Conservation (phyloP, 345 rosid species). For the Aurinia saxatilis region DNA sequence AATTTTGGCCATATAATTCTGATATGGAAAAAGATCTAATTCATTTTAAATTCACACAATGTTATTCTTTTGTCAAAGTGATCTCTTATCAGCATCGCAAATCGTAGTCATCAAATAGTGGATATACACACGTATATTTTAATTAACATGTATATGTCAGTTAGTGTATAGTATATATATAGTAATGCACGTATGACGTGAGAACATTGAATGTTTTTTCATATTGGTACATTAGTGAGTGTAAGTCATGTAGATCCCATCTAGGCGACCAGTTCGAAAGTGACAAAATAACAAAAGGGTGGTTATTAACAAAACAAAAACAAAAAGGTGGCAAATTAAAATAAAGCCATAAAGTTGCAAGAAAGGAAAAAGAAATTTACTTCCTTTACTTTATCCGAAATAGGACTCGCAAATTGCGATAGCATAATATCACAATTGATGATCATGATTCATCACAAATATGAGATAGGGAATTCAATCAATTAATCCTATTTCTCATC, state of each 20-base stretch:
- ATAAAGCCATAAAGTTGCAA: slow-evolving; percentile 29
- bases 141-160: background rate
- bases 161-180: slow-evolving; percentile 5
- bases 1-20: background rate
- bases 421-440: slow-evolving; percentile 3
- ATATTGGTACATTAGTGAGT: slow-evolving; percentile 12
- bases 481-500: too few relatives aligned
- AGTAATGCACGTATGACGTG: slow-evolving; percentile 25
- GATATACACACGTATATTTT: background rate
- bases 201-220: slow-evolving; percentile 20
- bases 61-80: background rate
- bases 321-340: slow-evolving; percentile 18
- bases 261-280: slow-evolving; percentile 28
- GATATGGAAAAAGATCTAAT: background rate
- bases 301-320: too few relatives aligned
- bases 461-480: background rate
- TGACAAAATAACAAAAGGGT: slow-evolving; percentile 28
- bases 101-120: slow-evolving; percentile 18
- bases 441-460: slow-evolving; percentile 17
- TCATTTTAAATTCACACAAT: background rate
- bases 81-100: slow-evolving; percentile 8
- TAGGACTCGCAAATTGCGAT: slow-evolving; percentile 22
- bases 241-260: slow-evolving; percentile 30
- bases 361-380: background rate
- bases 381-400: slow-evolving; percentile 24